Conservation (phyloP, 495 filamentous ascomycete species). For the Penicillium canariense region DNA sequence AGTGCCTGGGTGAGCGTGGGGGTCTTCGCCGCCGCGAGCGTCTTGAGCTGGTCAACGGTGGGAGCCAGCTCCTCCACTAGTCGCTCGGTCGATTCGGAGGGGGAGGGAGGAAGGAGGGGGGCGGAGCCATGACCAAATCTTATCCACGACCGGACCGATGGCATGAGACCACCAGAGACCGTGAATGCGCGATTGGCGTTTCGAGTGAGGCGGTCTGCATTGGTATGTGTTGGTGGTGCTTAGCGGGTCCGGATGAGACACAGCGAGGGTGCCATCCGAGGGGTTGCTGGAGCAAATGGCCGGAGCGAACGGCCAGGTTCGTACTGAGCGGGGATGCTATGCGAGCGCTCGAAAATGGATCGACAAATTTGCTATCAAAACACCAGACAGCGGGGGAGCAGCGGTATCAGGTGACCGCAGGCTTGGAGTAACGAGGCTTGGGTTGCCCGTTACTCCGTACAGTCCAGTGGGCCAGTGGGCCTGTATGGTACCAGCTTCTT, state of each 20-base stretch:
- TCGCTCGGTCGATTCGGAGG: constrained; percentile 56
- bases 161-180: constrained; percentile 42
- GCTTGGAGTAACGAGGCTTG: not conserved
- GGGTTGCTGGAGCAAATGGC: not conserved
- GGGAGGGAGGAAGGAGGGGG: constrained; percentile 59
- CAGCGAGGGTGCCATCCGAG: constrained; percentile 9
- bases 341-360: constrained; percentile 12
- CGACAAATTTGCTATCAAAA: not conserved
- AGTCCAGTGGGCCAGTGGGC: no score
- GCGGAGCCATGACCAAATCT: constrained; percentile 39
- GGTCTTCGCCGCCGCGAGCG: constrained; percentile 22
- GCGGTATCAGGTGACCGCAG: constrained; percentile 25
- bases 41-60: constrained; percentile 54
- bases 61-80: constrained; percentile 59
- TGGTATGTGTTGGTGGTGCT: constrained; percentile 28
- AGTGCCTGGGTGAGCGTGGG: constrained; percentile 30
- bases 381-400: not conserved
- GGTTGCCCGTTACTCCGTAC: no score
- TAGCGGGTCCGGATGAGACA: constrained; percentile 21
- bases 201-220: constrained; percentile 42
- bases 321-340: constrained; percentile 1
- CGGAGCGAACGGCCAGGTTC: not conserved
- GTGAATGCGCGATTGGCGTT: constrained; percentile 36
- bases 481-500: not conserved
- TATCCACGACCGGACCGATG: constrained; percentile 40